Evolutionary conservation across 2,329 filamentous ascomycete genomes (phyloP), one percentile per base, ranked within the genome.

Genomic region (Bipolaris sorokiniana): DNA sequence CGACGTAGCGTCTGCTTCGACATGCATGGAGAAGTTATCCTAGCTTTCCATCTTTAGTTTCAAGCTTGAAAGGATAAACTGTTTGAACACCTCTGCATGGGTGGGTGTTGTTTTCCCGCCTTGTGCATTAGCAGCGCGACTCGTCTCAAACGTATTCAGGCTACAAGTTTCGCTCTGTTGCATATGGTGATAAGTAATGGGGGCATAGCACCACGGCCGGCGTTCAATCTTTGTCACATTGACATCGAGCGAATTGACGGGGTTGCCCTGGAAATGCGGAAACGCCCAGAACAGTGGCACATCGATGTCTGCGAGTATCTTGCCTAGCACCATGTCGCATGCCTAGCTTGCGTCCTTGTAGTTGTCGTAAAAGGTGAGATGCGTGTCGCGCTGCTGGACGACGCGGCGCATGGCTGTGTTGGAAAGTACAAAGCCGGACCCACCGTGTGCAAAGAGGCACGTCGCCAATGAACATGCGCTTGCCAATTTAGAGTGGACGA

Each of bases 381-480:
- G 74, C 9, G 56, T 51, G 10, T 47, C 52, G 51, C 82, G 81
- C 48, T 79, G 74, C 20, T 67, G 59, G 3, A 46, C 44, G n/a
- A 51, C 40, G 47, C 18, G 76, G 48, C 76, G 69, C 67, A 84
- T 72, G 6, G 82, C 82, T 3, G 79, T 72, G 3, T 78, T 77
- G 1, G 82, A 84, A 42, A 85, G 65, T 18, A 79, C 73, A 58
- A 83, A 82, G 3, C 82, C 82, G 1, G 80, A 80, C 0, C 83
- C 83, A 18, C 83, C 83, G 59, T 85, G 81, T 1, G 79, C 83
- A 66, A 85, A 84, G 10, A 82, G 65, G 65, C 1, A 80, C 75
- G 13, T 80, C 77, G 10, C 76, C 80, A 54, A 83, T 82, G 68
- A 79, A 77, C 62, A 82, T 83, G 61, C 83, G 81, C 26, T 80